Evolutionary conservation across 2,329 filamentous ascomycete genomes (phyloP).

Genomic region (Fusarium keratoplasticum): DNA sequence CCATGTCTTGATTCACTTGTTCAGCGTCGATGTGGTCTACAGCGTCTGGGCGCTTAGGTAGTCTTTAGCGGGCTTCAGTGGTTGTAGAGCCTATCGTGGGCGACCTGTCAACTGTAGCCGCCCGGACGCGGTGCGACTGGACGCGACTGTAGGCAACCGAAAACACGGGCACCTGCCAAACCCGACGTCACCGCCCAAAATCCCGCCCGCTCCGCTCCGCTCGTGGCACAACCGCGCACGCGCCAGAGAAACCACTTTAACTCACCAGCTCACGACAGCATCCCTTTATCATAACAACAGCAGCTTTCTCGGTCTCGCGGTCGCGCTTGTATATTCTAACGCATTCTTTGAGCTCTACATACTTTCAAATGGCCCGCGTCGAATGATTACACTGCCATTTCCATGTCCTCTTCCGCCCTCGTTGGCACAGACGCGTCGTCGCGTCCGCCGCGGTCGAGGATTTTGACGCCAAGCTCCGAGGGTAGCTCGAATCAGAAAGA

Average conservation of each 20-base stretch:
- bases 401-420: slow-evolving; percentile 51
- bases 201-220: background rate
- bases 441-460: slow-evolving; percentile 57
- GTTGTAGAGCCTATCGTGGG: background rate
- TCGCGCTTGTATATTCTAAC: slow-evolving; percentile 14
- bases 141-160: slow-evolving; percentile 4
- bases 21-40: background rate
- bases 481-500: slow-evolving; percentile 52
- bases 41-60: background rate
- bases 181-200: slow-evolving; percentile 21
- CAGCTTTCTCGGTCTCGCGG: slow-evolving; percentile 10
- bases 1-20: background rate
- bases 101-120: slow-evolving; percentile 9
- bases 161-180: background rate
- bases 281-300: slow-evolving; percentile 24
- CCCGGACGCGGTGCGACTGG: slow-evolving; percentile 10
- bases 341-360: slow-evolving; percentile 8
- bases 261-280: slow-evolving; percentile 1
- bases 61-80: background rate
- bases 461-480: slow-evolving; percentile 56
- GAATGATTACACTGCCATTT: slow-evolving; percentile 32
- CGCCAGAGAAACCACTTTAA: slow-evolving; percentile 34
- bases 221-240: slow-evolving; percentile 6
- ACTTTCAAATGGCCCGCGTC: slow-evolving; percentile 26
- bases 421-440: slow-evolving; percentile 63